Evolutionary conservation across 1,139 yeast species (phyloP).

Genomic region (Wickerhamomyces sp.): DNA sequence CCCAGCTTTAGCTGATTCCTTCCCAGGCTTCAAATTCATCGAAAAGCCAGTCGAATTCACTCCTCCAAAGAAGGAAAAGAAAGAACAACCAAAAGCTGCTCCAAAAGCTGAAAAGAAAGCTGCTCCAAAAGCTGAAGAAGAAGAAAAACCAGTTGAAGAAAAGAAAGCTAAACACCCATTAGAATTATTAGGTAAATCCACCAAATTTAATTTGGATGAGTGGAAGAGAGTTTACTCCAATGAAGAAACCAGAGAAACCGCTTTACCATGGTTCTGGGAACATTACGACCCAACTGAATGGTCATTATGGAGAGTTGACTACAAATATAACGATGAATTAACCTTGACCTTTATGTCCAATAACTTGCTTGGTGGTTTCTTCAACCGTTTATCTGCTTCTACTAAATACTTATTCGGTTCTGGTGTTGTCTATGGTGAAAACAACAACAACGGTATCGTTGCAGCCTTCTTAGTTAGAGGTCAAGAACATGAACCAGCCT

Average conservation of each 20-base stretch:
- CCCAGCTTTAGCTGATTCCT: constrained; percentile 47
- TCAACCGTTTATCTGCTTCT: constrained; percentile 90
- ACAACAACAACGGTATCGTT: constrained; percentile 95
- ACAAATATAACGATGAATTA: constrained; percentile 97
- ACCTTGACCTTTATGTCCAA: constrained; percentile 97
- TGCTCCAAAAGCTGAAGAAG: constrained; percentile 29
- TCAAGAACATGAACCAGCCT: constrained; percentile 85
- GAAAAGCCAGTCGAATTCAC: constrained; percentile 64
- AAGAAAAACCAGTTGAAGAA: constrained; percentile 38
- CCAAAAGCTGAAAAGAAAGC: constrained; percentile 28
- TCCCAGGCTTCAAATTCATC: constrained; percentile 47
- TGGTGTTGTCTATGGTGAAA: constrained; percentile 94
- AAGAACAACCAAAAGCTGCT: constrained; percentile 27
- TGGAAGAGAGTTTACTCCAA: constrained; percentile 98
- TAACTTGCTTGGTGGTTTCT: constrained; percentile 98
- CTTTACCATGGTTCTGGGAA: constrained; percentile 99
- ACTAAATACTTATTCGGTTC: constrained; percentile 93
- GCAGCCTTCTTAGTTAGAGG: constrained; percentile 97
- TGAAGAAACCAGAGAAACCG: constrained; percentile 92
- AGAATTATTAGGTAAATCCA: constrained; percentile 70
- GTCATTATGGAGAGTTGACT: constrained; percentile 93
- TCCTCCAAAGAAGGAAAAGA: constrained; percentile 82
- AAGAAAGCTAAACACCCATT: constrained; percentile 90
- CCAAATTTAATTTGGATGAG: constrained; percentile 72
- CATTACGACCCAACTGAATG: constrained; percentile 89